Percentiles rank a stretch among this genome's conserved stretches.
Conservation (phyloP, 768 basidiomycete genomes). For the Leccinum pellstonianum region DNA sequence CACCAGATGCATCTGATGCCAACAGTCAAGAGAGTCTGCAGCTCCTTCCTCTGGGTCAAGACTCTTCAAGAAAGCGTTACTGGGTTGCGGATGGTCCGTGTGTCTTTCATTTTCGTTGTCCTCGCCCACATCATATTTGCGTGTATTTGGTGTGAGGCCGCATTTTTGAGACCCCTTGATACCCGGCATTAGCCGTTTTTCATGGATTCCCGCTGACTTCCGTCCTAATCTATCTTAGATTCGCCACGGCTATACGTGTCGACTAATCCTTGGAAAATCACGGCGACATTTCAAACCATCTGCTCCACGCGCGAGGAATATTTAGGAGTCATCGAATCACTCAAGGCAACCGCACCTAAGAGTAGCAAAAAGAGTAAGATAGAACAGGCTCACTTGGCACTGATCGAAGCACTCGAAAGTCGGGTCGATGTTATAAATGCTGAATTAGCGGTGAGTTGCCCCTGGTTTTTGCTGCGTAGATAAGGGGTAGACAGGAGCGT, state of each 20-base stretch:
- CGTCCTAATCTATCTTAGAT: slow-evolving; percentile 49
- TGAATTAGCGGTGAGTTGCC: slow-evolving; percentile 64
- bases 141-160: slow-evolving; percentile 62
- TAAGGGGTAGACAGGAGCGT: slow-evolving; percentile 15
- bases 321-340: slow-evolving; percentile 53
- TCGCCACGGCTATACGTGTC: slow-evolving; percentile 83
- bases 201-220: slow-evolving; percentile 34
- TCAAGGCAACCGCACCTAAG: slow-evolving; percentile 53
- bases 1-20: slow-evolving; percentile 60
- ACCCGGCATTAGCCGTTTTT: slow-evolving; percentile 37
- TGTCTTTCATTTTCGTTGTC: slow-evolving; percentile 36
- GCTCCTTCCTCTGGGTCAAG: slow-evolving; percentile 74
- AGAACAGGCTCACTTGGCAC: slow-evolving; percentile 57
- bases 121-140: slow-evolving; percentile 55
- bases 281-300: slow-evolving; percentile 69
- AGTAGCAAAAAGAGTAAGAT: slow-evolving; percentile 53
- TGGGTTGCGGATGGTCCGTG: slow-evolving; percentile 90
- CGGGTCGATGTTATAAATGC: slow-evolving; percentile 65
- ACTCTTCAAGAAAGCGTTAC: slow-evolving; percentile 71
- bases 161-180: slow-evolving; percentile 44
- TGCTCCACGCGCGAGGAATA: slow-evolving; percentile 77
- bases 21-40: slow-evolving; percentile 64
- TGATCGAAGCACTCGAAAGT: slow-evolving; percentile 61
- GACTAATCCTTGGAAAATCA: slow-evolving; percentile 89
- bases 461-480: slow-evolving; percentile 9